Evolutionary conservation across 148 eudicot species (phyloP).

Genomic region (Vaccinium corymbosum): DNA sequence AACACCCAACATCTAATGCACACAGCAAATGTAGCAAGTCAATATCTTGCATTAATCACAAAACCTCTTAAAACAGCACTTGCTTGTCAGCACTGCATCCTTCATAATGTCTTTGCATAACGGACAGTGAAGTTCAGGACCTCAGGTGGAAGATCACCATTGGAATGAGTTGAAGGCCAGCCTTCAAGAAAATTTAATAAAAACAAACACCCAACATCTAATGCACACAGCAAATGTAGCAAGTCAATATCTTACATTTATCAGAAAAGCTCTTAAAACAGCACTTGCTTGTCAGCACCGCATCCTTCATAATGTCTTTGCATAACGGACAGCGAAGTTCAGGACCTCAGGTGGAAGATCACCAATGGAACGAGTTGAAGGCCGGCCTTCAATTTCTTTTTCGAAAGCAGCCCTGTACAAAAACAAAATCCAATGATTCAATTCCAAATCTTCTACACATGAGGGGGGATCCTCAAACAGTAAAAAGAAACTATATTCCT

Average conservation of each 20-base stretch:
- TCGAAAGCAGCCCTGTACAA: slow-evolving; percentile 78
- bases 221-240: neutral
- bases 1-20: neutral
- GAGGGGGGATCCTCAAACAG: slow-evolving; percentile 2
- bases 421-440: slow-evolving; percentile 6
- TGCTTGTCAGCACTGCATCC: slow-evolving; percentile 94
- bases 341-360: slow-evolving; percentile 71
- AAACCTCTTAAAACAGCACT: slow-evolving; percentile 80
- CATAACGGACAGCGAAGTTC: slow-evolving; percentile 77
- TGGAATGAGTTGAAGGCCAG: slow-evolving; percentile 54
- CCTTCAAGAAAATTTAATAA: neutral
- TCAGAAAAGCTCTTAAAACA: slow-evolving; percentile 86
- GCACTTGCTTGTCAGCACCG: slow-evolving; percentile 91
- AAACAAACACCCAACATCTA: neutral
- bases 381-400: slow-evolving; percentile 73
- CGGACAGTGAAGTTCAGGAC: slow-evolving; percentile 82
- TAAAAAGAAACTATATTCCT: neutral
- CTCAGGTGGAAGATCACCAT: slow-evolving; percentile 82
- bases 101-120: slow-evolving; percentile 93
- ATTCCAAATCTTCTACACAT: neutral
- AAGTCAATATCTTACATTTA: slow-evolving; percentile 55
- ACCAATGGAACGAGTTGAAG: slow-evolving; percentile 64
- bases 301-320: slow-evolving; percentile 95
- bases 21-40: neutral
- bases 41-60: slow-evolving; percentile 81